Evolutionary conservation across 495 filamentous ascomycete species (phyloP).

Genomic region (Tuber melanosporum): DNA sequence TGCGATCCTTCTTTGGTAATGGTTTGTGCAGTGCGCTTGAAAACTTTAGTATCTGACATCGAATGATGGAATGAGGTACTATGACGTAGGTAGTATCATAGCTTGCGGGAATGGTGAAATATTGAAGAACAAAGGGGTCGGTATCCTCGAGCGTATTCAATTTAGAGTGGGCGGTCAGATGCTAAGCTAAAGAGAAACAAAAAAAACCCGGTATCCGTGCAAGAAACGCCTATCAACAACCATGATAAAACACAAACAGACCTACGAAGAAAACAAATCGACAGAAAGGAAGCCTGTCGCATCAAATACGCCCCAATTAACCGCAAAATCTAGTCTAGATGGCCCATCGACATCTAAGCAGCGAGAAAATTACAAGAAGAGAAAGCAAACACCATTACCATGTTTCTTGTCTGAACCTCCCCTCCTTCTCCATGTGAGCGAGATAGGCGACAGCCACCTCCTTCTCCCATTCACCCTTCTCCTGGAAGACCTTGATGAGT

Average conservation of each 20-base stretch:
- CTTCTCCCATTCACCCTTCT: constrained; percentile 44
- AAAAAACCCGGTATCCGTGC: neutral
- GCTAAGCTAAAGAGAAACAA: neutral
- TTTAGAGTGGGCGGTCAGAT: neutral
- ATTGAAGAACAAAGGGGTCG: neutral
- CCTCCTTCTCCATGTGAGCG: constrained; percentile 58
- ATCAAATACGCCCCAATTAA: neutral
- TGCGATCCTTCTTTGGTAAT: neutral
- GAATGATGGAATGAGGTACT: neutral
- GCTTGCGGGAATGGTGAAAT: neutral
- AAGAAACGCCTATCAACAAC: neutral
- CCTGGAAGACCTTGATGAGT: constrained; percentile 62
- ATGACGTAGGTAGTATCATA: neutral
- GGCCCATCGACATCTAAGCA: neutral
- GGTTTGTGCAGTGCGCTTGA: neutral
- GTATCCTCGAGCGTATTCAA: neutral
- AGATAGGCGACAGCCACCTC: constrained; percentile 55
- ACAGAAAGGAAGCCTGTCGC: neutral
- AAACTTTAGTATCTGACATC: neutral
- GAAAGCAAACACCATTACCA: constrained; percentile 44
- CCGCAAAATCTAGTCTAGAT: neutral
- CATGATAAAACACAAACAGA: neutral
- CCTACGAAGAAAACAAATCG: neutral
- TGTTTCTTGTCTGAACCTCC: constrained; percentile 72
- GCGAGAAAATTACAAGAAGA: neutral